Evolutionary conservation across 176 grass and related monocot genomes (phyloP), one percentile per base, ranked within the genome.

Genomic region (Lolium multiflorum): DNA sequence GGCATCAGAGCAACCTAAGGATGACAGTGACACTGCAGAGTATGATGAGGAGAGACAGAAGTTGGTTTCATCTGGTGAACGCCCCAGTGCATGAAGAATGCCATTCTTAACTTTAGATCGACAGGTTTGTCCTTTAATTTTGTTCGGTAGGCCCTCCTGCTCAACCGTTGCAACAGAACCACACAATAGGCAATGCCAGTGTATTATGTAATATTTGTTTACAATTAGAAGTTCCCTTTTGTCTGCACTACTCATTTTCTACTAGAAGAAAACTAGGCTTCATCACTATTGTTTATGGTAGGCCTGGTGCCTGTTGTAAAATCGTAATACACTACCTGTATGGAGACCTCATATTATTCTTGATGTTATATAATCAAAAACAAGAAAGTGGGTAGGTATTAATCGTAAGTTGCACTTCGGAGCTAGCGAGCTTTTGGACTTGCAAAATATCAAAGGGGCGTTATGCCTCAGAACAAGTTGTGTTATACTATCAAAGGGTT

Each of bases 21-120:
- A 55, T 70, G 63, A 62, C 7, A 73, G 60, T 17, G 81, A 70
- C 35, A 61, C 28, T 67, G 65, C 58, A 16, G 85, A 82, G 72
- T 50, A 60, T 35, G 88, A 92, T 64, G 90, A 79, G 52, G 91
- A 93, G 80, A 84, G 88, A 58, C 86, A 87, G 74, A 39, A 77
- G n/a, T 74, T 94, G 52, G 84, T 92, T 83, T 80, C 84, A 43
- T 74, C 90, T 60, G 38, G 61, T 77, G 82, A 82, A 46, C 62
- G 57, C 74, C 64, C 86, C 25, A 65, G 28, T 80, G 46, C 48
- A 48, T 89, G 75, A 90, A 79, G 48, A 76, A 17, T 79, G 60
- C 47, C 61, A 90, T 22, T 56, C 22, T 79, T 89, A 62, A 52
- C 16, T 49, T 77, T 84, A 55, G 80, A 85, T 61, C 66, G 14